These are phyloP conservation scores for Pistacia atlantica DNA, from an alignment of 345 rosid genomes.

Conservation along the genomic window DNA sequence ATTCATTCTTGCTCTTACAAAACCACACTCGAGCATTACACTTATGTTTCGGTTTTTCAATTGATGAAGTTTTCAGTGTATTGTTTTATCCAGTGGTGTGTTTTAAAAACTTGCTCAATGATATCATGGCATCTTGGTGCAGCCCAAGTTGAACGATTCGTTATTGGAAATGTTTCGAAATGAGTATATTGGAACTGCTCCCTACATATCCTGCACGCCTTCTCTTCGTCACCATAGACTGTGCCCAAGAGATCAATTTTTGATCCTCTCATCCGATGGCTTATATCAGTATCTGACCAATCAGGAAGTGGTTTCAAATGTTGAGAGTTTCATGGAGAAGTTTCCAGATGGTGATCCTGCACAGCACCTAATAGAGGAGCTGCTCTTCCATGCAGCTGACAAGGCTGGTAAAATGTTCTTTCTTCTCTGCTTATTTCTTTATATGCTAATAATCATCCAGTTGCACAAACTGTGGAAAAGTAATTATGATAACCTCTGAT, in stretches of 20 bases:
- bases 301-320: constrained; percentile 83
- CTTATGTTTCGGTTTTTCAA: background rate
- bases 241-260: constrained; percentile 80
- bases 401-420: constrained; percentile 72
- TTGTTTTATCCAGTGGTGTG: background rate
- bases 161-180: constrained; percentile 89
- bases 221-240: constrained; percentile 84
- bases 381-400: constrained; percentile 91
- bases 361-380: constrained; percentile 89
- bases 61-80: background rate
- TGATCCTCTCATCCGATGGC: constrained; percentile 94
- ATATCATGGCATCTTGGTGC: constrained; percentile 32
- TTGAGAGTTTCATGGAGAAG: constrained; percentile 84
- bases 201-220: constrained; percentile 83
- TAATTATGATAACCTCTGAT: background rate
- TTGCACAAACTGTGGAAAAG: background rate
- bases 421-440: constrained; percentile 3
- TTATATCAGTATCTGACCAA: constrained; percentile 92
- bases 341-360: constrained; percentile 99
- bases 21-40: background rate
- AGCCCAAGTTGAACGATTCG: constrained; percentile 84
- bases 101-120: constrained; percentile 4
- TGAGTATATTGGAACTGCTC: constrained; percentile 83
- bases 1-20: background rate
- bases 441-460: background rate